These are phyloP conservation scores for Nakazawaea wyomingensis DNA, from an alignment of 805 yeast species.

Conservation along the genomic window DNA sequence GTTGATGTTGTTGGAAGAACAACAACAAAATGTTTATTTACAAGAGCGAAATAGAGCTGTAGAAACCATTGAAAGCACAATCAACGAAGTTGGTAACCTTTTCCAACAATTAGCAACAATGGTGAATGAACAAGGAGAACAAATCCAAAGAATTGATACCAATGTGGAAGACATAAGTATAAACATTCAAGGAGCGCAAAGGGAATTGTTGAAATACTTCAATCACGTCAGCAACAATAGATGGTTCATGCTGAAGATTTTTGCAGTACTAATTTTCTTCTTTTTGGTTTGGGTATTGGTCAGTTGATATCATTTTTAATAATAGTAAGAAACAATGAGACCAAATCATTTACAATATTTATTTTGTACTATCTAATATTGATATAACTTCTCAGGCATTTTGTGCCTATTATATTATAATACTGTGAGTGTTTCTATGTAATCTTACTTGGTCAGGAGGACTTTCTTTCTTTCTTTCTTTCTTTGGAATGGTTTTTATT, in stretches of 20 bases:
- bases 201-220: slow-evolving; percentile 87
- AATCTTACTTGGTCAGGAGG: no score
- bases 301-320: slow-evolving; percentile 35
- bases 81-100: slow-evolving; percentile 91
- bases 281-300: slow-evolving; percentile 77
- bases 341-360: no score
- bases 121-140: slow-evolving; percentile 98
- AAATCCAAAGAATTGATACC: slow-evolving; percentile 89
- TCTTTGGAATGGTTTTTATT: no score
- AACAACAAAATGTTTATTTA: slow-evolving; percentile 59
- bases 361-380: no score
- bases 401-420: no score
- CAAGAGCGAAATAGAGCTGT: slow-evolving; percentile 87
- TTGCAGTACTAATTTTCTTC: slow-evolving; percentile 77
- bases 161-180: slow-evolving; percentile 90
- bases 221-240: slow-evolving; percentile 84
- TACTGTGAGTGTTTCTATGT: no score
- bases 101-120: slow-evolving; percentile 94
- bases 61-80: slow-evolving; percentile 94
- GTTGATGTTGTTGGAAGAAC: slow-evolving; percentile 78
- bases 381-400: no score
- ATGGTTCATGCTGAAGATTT: slow-evolving; percentile 86
- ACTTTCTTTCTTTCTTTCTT: no score
- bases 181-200: slow-evolving; percentile 89
- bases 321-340: no score